Base-by-base conservation (phyloP, 2,329 filamentous ascomycete genomes). In the Eurotiales sp. region DNA sequence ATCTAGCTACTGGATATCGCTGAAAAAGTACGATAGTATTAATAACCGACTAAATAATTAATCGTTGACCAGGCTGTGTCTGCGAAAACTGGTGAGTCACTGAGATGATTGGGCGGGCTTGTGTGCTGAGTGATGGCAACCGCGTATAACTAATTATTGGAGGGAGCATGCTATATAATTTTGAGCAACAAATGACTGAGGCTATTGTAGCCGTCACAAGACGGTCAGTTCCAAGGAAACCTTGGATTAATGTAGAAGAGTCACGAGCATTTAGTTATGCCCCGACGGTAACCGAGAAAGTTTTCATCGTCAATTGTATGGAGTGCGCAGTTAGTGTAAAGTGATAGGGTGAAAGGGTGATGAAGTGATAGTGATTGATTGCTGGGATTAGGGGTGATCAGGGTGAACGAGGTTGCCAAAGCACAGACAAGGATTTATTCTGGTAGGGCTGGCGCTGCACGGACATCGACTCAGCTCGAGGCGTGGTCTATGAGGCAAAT, bases 241-340 rank as follows among this genome's bases (percentile, higher is more conserved):
- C n/a, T n/a, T n/a, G n/a, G 46, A 23, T 29, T 27, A 47, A 29
- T 32, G 34, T 6, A 34, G 5, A 23, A 29, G 45, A 47, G 45
- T 47, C 45, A 47, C 45, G 32, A 47, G 45, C 30, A 25, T n/a
- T n/a, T n/a, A n/a, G n/a, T n/a, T n/a, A 47, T 27, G 25, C 25
- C 30, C 34, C 34, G 34, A 19, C 34, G 34, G 34, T 36, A 36
- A 15, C 34, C 34, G 34, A 36, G 17, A 27, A 10, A 27, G 25
- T n/a, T n/a, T n/a, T n/a, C n/a, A n/a, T 15, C n/a, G 15, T 11
- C 34, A 3, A 19, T 17, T 11, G 15, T 17, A 3, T n/a, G n/a
- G n/a, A n/a, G n/a, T n/a, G n/a, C 8, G n/a, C 2, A 17, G 15
- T 19, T 19, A 37, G 34, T 17, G 17, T 17, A 36, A 36, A 37